A percentile compares a stretch with the other conserved stretches of the same genome.
These are phyloP conservation scores for Chalciporus pseudorubinellus DNA, from an alignment of 768 basidiomycete genomes.

Conservation along the genomic window DNA sequence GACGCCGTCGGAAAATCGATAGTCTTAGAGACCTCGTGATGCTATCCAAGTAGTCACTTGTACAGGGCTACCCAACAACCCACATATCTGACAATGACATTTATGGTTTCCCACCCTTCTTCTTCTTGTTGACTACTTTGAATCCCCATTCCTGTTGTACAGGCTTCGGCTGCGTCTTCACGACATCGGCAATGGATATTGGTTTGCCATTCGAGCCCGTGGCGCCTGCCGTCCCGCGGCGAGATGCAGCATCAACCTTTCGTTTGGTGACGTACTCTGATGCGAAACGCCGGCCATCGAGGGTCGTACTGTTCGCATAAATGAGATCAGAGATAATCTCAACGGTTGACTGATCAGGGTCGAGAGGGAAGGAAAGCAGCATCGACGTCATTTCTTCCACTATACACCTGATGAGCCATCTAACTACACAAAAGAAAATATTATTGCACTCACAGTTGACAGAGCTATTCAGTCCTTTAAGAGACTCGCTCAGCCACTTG, in stretches of 20 bases:
- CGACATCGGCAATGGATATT: slow-evolving; percentile 83
- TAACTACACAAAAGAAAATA: background rate
- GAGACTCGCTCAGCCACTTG: slow-evolving; percentile 82
- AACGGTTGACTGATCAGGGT: slow-evolving; percentile 74
- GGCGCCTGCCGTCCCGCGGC: slow-evolving; percentile 45
- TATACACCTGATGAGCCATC: slow-evolving; percentile 27
- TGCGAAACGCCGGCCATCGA: slow-evolving; percentile 94
- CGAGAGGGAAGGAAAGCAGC: slow-evolving; percentile 91
- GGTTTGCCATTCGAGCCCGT: slow-evolving; percentile 42
- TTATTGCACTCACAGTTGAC: slow-evolving; percentile 51
- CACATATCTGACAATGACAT: background rate
- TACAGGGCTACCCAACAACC: slow-evolving; percentile 7
- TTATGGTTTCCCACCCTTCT: slow-evolving; percentile 69
- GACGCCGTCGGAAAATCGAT: background rate
- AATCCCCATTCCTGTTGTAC: slow-evolving; percentile 82
- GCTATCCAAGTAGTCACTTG: slow-evolving; percentile 23
- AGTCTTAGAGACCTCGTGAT: slow-evolving; percentile 4
- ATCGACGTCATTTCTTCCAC: slow-evolving; percentile 97
- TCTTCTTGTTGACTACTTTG: slow-evolving; percentile 95
- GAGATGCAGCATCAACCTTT: slow-evolving; percentile 70
- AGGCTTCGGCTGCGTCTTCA: slow-evolving; percentile 82
- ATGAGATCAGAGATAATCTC: slow-evolving; percentile 96
- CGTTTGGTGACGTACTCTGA: slow-evolving; percentile 86
- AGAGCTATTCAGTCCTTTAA: slow-evolving; percentile 65
- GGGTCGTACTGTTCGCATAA: slow-evolving; percentile 90